Percentiles rank a stretch among this genome's conserved stretches.
phyloP scores from a whole-genome alignment of 805 yeast genomes.

The Naumovozyma baii region DNA sequence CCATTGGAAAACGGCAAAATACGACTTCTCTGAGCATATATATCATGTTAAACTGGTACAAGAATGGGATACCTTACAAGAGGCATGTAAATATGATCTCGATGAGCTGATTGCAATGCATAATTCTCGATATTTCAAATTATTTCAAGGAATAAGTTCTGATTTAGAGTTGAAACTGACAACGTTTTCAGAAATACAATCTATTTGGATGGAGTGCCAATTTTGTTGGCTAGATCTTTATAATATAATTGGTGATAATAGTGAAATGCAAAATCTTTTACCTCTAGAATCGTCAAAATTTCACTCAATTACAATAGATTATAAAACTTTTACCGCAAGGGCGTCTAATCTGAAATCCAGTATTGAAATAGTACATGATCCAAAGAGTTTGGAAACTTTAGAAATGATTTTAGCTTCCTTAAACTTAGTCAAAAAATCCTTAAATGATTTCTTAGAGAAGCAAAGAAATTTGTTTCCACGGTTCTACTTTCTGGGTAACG shows the following conservation, averaged over 20 bases:
- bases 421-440: conserved; percentile 47
- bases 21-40: conserved; percentile 46
- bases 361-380: conserved; percentile 44
- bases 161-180: conserved; percentile 51
- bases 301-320: conserved; percentile 51
- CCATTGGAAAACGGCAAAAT: conserved; percentile 45
- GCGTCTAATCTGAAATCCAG: conserved; percentile 41
- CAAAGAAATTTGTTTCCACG: conserved; percentile 74
- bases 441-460: conserved; percentile 68
- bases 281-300: conserved; percentile 67
- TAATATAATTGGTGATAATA: conserved; percentile 59
- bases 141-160: conserved; percentile 49
- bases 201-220: conserved; percentile 75
- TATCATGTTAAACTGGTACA: conserved; percentile 47
- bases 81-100: conserved; percentile 49
- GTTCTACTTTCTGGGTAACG: conserved; percentile 82
- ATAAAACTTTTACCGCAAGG: conserved; percentile 41
- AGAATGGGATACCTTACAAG: conserved; percentile 59
- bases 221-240: conserved; percentile 80
- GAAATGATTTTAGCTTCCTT: conserved; percentile 48
- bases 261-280: conserved; percentile 50
- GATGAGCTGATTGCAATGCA: conserved; percentile 60
- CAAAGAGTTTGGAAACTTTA: conserved; percentile 40
- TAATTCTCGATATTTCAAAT: conserved; percentile 49
- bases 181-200: conserved; percentile 42